A percentile compares a stretch with the other conserved stretches of the same genome.
phyloP scores from a whole-genome alignment of 1,139 yeast species.

The Zhuliangozyma parablackwelliae region DNA sequence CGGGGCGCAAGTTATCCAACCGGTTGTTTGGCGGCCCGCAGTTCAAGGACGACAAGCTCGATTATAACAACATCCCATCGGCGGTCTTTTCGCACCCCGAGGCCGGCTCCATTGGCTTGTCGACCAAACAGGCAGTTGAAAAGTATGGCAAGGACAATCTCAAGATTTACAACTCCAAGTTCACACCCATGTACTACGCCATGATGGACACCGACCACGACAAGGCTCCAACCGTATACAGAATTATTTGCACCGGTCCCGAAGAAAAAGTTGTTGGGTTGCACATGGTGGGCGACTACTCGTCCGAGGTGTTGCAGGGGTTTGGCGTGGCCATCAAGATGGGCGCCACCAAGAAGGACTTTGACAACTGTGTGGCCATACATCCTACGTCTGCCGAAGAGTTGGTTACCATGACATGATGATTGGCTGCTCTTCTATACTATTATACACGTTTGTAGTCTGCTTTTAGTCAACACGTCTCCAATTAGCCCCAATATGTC shows the following conservation, averaged over 20 bases:
- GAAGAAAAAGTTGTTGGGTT: constrained; percentile 94
- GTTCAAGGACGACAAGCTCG: constrained; percentile 69
- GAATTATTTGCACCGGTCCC: constrained; percentile 70
- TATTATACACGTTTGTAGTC: too few relatives aligned
- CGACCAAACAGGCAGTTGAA: constrained; percentile 70
- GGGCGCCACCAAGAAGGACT: constrained; percentile 97
- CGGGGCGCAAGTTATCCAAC: constrained; percentile 91
- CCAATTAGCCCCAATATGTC: too few relatives aligned
- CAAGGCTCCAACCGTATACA: constrained; percentile 86
- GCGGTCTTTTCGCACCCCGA: constrained; percentile 96
- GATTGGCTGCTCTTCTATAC: too few relatives aligned
- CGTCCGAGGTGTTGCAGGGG: constrained; percentile 94
- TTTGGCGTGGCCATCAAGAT: constrained; percentile 95
- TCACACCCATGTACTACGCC: constrained; percentile 91
- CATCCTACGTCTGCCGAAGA: constrained; percentile 99
- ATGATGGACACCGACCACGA: constrained; percentile 61
- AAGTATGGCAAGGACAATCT: constrained; percentile 78
- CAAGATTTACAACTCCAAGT: constrained; percentile 76
- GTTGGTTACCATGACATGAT: constrained; percentile 65
- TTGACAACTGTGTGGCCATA: constrained; percentile 93
- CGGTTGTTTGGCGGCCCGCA: constrained; percentile 80
- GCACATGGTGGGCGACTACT: constrained; percentile 85
- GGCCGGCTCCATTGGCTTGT: constrained; percentile 87
- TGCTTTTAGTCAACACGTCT: too few relatives aligned
- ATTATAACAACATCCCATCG: constrained; percentile 81